phyloP scores from a whole-genome alignment of 805 yeast species.

The Metschnikowia continentalis region DNA sequence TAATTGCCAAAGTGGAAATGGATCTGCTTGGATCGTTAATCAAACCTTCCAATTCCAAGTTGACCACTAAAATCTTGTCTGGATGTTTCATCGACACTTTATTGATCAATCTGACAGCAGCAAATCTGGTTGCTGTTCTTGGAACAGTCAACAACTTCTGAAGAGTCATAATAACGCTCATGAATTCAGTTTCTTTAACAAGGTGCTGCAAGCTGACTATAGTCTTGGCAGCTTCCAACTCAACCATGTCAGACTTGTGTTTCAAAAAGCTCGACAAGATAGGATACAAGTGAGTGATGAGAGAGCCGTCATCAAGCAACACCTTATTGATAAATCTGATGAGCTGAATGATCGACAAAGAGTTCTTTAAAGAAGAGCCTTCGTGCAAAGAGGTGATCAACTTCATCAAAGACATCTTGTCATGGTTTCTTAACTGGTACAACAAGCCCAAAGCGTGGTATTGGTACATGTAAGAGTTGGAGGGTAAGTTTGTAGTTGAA shows the following conservation, averaged over 20 bases:
- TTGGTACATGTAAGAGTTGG: constrained; percentile 79
- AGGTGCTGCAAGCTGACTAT: constrained; percentile 50
- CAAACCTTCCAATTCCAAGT: constrained; percentile 78
- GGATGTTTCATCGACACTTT: constrained; percentile 80
- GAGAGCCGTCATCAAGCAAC: constrained; percentile 64
- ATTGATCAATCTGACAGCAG: constrained; percentile 88
- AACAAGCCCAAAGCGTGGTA: constrained; percentile 93
- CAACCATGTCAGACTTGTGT: constrained; percentile 84
- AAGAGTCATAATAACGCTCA: constrained; percentile 67
- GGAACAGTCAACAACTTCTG: constrained; percentile 82
- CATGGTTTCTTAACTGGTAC: constrained; percentile 84
- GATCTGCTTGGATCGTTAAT: constrained; percentile 88
- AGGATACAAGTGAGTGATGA: constrained; percentile 56
- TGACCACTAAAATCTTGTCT: constrained; percentile 72
- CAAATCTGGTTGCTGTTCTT: constrained; percentile 82
- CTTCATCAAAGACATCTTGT: constrained; percentile 89
- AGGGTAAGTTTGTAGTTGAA: constrained; percentile 49
- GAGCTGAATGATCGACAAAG: constrained; percentile 80
- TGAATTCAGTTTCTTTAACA: constrained; percentile 60
- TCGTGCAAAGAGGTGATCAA: constrained; percentile 74
- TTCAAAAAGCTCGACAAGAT: constrained; percentile 66
- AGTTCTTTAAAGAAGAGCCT: constrained; percentile 61
- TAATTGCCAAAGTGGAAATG: constrained; percentile 93
- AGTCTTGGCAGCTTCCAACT: constrained; percentile 85
- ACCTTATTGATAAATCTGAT: constrained; percentile 77